Evolutionary conservation across 1,139 yeast genomes (phyloP), one percentile per base, ranked within the genome.

Genomic region (Suhomyces bolitotheri): DNA sequence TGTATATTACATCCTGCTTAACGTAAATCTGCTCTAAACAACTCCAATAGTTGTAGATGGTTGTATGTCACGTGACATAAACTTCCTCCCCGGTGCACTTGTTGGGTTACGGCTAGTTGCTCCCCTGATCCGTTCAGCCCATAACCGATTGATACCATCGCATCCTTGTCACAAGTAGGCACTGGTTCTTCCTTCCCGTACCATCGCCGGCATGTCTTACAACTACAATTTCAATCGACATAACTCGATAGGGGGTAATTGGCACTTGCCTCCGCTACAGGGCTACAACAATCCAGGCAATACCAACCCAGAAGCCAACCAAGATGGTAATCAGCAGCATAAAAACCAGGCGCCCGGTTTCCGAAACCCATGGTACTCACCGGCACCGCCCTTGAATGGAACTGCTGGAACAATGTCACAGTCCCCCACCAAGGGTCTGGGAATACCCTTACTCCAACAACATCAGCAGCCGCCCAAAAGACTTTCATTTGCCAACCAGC

Each of bases 281-380:
- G 56, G 56, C 13, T 40, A 38, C 36, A 33, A 24, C 43, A 39
- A 23, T 26, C 13, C 16, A n/a, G 19, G 17, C 19, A 17, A 19
- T 11, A 12, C 34, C 29, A 27, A 23, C 23, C 34, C 31, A 14
- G 43, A 36, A 9, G 23, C 39, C 7, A 15, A 20, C 14, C 29
- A 16, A n/a, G 36, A 29, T 17, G 25, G 15, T 22, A 47, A 39
- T 27, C 41, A 36, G 17, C 51, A 39, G 11, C 48, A 43, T 22
- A 30, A 33, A 30, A 49, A 29, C 23, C 58, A 36, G 51, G 50
- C 33, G 33, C 40, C 34, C 25, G 73, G 73, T 13, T 71, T 71
- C 46, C 51, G 75, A 33, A 70, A 71, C 41, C 76, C 76, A 3
- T 71, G 76, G 76, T 69, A 57, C 47, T 60, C 65, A 22, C 53